phyloP scores from a whole-genome alignment of 192 early-diverging fungal species.

The Umbelopsis sp. region DNA sequence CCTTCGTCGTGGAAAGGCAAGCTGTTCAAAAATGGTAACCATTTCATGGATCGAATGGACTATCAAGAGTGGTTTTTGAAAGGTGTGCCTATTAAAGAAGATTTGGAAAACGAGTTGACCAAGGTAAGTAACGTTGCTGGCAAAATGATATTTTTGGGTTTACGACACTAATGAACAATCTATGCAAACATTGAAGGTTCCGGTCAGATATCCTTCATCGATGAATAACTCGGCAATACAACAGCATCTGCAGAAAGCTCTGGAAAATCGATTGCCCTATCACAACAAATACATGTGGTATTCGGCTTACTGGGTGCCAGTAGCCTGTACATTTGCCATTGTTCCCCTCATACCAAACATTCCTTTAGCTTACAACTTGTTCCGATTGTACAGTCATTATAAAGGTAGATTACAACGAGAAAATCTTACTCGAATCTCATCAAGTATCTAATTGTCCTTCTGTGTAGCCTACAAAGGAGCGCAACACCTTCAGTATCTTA shows the following conservation, averaged over 20 bases:
- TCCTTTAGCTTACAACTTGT: constrained; percentile 77
- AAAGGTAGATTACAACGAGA: constrained; percentile 54
- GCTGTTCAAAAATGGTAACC: constrained; percentile 59
- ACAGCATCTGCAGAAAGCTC: constrained; percentile 47
- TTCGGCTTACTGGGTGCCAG: constrained; percentile 67
- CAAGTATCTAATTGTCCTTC: neutral
- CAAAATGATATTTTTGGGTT: neutral
- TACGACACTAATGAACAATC: neutral
- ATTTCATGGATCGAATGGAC: constrained; percentile 72
- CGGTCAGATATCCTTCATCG: constrained; percentile 52
- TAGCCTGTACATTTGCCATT: constrained; percentile 69
- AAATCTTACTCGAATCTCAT: neutral
- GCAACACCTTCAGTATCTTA: constrained; percentile 28
- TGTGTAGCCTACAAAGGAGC: constrained; percentile 38
- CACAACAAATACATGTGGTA: constrained; percentile 73
- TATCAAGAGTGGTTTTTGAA: constrained; percentile 80
- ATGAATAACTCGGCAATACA: constrained; percentile 48
- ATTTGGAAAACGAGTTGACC: constrained; percentile 34
- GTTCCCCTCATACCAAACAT: constrained; percentile 79
- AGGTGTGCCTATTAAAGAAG: constrained; percentile 60
- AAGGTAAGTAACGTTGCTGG: constrained; percentile 19
- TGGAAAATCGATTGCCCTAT: constrained; percentile 59
- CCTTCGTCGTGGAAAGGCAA: constrained; percentile 57
- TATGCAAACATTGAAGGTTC: constrained; percentile 35
- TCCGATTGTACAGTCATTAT: constrained; percentile 80